phyloP scores from a whole-genome alignment of 768 basidiomycete species.

The Mycena filopes region DNA sequence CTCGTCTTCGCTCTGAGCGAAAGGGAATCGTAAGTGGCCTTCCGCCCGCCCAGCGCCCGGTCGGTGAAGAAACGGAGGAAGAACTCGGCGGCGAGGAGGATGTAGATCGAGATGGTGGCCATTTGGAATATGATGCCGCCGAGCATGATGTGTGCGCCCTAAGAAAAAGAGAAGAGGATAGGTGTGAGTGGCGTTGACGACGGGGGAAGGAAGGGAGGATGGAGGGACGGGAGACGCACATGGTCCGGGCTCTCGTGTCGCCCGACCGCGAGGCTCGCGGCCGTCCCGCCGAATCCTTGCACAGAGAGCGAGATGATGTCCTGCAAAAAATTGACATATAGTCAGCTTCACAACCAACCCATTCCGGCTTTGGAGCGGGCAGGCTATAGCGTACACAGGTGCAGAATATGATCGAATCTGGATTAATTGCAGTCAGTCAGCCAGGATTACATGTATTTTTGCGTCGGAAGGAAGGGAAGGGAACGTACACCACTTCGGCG shows the following conservation, averaged over 20 bases:
- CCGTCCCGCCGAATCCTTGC: constrained; percentile 72
- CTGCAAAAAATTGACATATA: constrained; percentile 20
- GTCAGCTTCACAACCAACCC: no score
- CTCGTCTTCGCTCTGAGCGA: no score
- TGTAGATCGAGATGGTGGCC: constrained; percentile 28
- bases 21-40: no score
- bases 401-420: constrained; percentile 53
- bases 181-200: no score
- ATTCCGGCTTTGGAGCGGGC: no score
- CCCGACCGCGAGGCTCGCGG: constrained; percentile 43
- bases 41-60: constrained; percentile 4
- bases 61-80: constrained; percentile 46
- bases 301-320: constrained; percentile 71
- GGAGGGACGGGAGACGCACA: constrained; percentile 2
- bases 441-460: constrained; percentile 35
- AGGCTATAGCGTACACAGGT: constrained; percentile 50
- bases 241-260: constrained; percentile 13
- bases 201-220: neutral
- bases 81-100: constrained; percentile 52
- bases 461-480: neutral
- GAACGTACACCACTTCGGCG: constrained; percentile 51
- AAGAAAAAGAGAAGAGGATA: no score
- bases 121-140: constrained; percentile 32
- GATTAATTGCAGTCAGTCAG: constrained; percentile 11
- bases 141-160: constrained; percentile 31